A percentile compares a stretch with the other conserved stretches of the same genome.
Conservation (phyloP, 371 early-diverging fungal species). For the Rozella allomycis region DNA sequence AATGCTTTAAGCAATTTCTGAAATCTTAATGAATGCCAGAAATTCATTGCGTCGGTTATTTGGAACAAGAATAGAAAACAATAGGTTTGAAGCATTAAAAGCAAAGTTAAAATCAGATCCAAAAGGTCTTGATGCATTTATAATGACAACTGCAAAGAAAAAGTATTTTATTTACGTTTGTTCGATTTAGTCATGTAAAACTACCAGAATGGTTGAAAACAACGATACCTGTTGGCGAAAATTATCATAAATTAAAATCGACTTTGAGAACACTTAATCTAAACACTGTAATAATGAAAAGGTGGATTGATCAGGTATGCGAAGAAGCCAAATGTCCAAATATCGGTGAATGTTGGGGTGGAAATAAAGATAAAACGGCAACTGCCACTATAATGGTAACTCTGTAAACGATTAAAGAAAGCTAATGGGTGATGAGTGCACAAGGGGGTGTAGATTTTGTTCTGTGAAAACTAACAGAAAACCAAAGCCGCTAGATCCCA, state of each 20-base stretch:
- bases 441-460: constrained; percentile 93
- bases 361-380: constrained; percentile 80
- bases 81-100: not conserved
- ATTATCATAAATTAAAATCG: constrained; percentile 56
- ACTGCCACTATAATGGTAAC: constrained; percentile 93
- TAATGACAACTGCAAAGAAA: too few species aligned
- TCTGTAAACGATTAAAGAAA: too few species aligned
- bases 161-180: too few species aligned
- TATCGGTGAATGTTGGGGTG: constrained; percentile 95
- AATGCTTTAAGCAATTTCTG: too few species aligned
- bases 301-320: constrained; percentile 31
- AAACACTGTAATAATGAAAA: constrained; percentile 33
- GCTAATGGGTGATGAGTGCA: constrained; percentile 96
- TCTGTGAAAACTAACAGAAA: constrained; percentile 82
- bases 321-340: constrained; percentile 95
- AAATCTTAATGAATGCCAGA: too few species aligned
- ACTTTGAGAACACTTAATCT: constrained; percentile 76
- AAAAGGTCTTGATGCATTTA: not conserved
- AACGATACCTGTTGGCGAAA: constrained; percentile 61
- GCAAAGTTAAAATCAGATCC: not conserved
- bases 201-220: constrained; percentile 88
- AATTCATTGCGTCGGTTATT: too few species aligned
- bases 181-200: not conserved
- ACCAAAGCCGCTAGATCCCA: constrained; percentile 69
- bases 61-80: not conserved